A percentile compares a stretch with the other conserved stretches of the same genome.
phyloP scores from a whole-genome alignment of 768 basidiomycete genomes.

The Lentinula sp. region DNA sequence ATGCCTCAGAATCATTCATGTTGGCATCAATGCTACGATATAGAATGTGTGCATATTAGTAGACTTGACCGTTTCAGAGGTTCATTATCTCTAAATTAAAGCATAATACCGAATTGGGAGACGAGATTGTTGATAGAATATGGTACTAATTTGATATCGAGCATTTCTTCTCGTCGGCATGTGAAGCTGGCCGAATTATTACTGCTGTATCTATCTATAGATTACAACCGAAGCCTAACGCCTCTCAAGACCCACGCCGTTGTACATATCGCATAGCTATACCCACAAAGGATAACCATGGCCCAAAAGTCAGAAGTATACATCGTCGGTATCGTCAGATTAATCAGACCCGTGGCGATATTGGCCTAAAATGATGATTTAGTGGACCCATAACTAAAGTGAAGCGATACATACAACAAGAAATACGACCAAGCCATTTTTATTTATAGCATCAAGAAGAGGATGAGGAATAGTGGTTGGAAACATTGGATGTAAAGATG shows the following conservation, averaged over 20 bases:
- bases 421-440: conserved; percentile 75
- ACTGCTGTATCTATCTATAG: neutral
- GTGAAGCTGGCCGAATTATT: too few species aligned
- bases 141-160: too few species aligned
- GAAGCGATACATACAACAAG: conserved; percentile 54
- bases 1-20: conserved; percentile 42
- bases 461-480: conserved; percentile 27
- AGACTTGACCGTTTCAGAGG: too few species aligned
- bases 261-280: conserved; percentile 51
- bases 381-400: neutral
- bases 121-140: too few species aligned
- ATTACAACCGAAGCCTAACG: conserved; percentile 11
- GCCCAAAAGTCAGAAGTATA: conserved; percentile 53
- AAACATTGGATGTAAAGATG: conserved; percentile 3
- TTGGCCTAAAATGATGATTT: conserved; percentile 60
- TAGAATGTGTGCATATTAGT: conserved; percentile 12
- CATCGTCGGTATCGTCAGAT: conserved; percentile 78
- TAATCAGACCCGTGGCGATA: conserved; percentile 78
- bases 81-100: neutral
- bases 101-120: too few species aligned
- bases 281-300: conserved; percentile 55
- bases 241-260: conserved; percentile 51
- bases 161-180: too few species aligned
- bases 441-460: conserved; percentile 78
- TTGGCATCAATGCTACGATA: conserved; percentile 50